Base-by-base conservation (phyloP, 306 rosid species). In the Corylus avellana region DNA sequence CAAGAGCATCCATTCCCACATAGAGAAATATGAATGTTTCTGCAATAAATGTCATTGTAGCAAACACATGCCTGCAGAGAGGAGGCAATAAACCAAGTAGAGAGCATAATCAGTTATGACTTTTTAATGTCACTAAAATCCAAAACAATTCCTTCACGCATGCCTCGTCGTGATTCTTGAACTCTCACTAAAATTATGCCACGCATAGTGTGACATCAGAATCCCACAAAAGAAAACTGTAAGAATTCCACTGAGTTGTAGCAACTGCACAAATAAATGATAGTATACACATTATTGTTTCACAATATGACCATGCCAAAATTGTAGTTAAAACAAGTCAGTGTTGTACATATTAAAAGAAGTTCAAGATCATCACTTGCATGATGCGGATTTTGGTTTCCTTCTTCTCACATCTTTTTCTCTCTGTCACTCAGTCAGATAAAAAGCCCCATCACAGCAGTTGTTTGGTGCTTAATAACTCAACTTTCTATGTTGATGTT, bases 1-100 rank as follows among this genome's bases (percentile, higher is more conserved):
- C 98, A 67, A 94, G 87, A 76, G 98, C 97, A 84, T 94, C 98
- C 95, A 91, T 92, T 69, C 98, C 98, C 81, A 94, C 97, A 49
- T 89, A 91, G 20, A 94, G 95, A 86, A 94, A 92, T 79, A 94
- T 92, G 90, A 93, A 93, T 13, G 97, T 91, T 80, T 92, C 97
- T 7, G 95, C 92, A 62, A 95, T 89, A 67, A 95, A 95, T 4
- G 98, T 91, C 91, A 92, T 84, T 87, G 96, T 87, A 18, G 94
- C 91, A 76, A 95, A 95, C 79, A 90, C 89, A 72, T 92, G 90
- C 87, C 98, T 95, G 85, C 69, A 79, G 82, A 79, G 71, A 67
- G 42, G 75, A 32, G 35, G 35, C 35, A 32, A 32, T 32, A 29
- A 29, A 29, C 32, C 32, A 29, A 29, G 32, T 44, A 35, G 4